Evolutionary conservation across 1,284 basidiomycete genomes (phyloP).

Genomic region (Bjerkandera adusta): DNA sequence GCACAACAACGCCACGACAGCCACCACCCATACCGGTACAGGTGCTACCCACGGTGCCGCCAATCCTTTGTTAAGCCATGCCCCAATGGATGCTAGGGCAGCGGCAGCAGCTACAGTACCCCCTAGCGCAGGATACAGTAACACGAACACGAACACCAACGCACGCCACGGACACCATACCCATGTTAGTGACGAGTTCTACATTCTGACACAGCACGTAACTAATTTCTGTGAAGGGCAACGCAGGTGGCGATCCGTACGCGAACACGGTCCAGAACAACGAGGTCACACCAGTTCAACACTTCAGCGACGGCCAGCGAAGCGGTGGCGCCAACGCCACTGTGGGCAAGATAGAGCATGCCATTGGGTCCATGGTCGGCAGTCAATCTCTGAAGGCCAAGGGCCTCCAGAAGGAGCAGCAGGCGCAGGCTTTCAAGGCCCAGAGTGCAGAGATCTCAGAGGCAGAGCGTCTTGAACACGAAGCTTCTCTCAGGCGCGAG

Average conservation of each 20-base stretch:
- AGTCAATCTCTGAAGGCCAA: constrained; percentile 48
- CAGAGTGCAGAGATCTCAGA: constrained; percentile 51
- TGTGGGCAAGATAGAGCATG: constrained; percentile 49
- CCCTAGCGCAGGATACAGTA: too few species aligned
- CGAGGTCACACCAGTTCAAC: constrained; percentile 21
- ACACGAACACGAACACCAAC: too few species aligned
- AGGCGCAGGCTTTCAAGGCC: constrained; percentile 43
- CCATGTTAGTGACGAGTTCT: too few species aligned
- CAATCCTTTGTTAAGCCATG: too few species aligned
- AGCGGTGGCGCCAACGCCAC: constrained; percentile 28
- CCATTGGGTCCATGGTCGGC: constrained; percentile 44
- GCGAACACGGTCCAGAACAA: constrained; percentile 14
- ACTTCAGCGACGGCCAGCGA: constrained; percentile 21
- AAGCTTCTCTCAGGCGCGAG: constrained; percentile 46
- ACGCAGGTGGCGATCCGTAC: constrained; percentile 12
- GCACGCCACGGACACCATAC: too few species aligned
- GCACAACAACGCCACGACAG: constrained; percentile 3
- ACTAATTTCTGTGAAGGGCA: not conserved
- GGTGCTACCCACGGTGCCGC: not conserved
- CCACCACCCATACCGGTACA: not conserved
- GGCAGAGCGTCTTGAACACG: constrained; percentile 51
- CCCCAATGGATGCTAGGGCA: too few species aligned
- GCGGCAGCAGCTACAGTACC: too few species aligned
- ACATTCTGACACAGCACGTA: too few species aligned
- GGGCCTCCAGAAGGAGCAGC: constrained; percentile 53